phyloP scores from a whole-genome alignment of 345 rosid genomes.

The Populus simonii region DNA sequence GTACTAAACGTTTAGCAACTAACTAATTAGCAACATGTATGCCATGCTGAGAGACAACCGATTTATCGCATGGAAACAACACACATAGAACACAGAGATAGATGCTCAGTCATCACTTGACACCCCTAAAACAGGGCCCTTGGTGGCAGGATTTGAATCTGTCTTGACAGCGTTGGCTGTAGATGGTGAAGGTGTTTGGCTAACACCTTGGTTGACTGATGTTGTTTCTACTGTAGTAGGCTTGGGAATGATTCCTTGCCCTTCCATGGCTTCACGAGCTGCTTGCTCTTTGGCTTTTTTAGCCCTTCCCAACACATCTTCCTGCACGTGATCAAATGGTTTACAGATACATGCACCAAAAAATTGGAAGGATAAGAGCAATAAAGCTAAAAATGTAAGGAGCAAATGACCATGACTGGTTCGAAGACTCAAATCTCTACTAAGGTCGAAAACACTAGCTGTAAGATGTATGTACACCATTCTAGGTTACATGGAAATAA shows the following conservation, averaged over 20 bases:
- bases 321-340: conserved; percentile 37
- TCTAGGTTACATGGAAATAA: no score
- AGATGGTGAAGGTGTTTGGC: conserved; percentile 19
- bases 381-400: neutral
- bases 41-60: no score
- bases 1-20: no score
- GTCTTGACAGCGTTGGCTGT: conserved; percentile 1
- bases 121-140: conserved; percentile 19
- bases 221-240: conserved; percentile 21
- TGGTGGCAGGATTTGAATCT: conserved; percentile 10
- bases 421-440: neutral
- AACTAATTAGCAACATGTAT: no score
- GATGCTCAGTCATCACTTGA: conserved; percentile 12
- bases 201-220: conserved; percentile 8
- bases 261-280: conserved; percentile 64
- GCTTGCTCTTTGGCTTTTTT: conserved; percentile 77
- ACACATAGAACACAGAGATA: neutral
- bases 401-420: neutral
- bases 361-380: neutral
- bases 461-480: no score
- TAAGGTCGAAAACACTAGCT: no score
- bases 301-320: conserved; percentile 79
- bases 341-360: neutral
- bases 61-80: no score
- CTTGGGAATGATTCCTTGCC: conserved; percentile 44